Evolutionary conservation across 2,329 filamentous ascomycete species (phyloP).

Genomic region (Aspergillus calidoustus): DNA sequence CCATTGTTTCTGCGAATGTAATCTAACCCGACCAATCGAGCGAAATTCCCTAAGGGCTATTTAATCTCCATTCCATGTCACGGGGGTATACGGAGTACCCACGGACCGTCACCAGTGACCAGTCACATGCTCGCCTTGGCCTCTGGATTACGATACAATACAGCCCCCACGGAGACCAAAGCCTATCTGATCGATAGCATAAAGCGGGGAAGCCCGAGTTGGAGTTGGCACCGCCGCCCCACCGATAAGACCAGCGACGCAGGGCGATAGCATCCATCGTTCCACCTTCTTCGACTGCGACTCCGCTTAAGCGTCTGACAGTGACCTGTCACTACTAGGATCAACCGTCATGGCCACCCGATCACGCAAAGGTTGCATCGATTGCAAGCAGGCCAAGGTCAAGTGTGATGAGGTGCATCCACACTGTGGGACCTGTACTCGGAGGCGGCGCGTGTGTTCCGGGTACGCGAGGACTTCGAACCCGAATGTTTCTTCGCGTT

Average conservation of each 20-base stretch:
- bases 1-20: not conserved
- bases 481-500: not conserved
- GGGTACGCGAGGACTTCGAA: not conserved
- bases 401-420: slow-evolving; percentile 6
- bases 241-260: not conserved
- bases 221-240: too few species aligned
- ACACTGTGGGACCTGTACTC: slow-evolving; percentile 1
- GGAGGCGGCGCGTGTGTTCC: not conserved
- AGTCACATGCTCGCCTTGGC: too few species aligned
- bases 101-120: too few species aligned
- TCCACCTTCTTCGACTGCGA: too few species aligned
- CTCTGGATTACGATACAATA: not conserved
- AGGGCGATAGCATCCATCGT: not conserved
- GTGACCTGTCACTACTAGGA: not conserved
- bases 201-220: not conserved
- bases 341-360: not conserved
- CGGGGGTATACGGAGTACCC: too few species aligned
- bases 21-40: not conserved
- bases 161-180: too few species aligned
- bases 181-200: not conserved
- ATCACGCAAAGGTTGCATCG: slow-evolving; percentile 1
- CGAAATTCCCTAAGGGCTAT: not conserved
- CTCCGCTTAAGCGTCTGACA: too few species aligned
- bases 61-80: not conserved
- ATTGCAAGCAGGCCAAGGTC: slow-evolving; percentile 8